Evolutionary conservation across 2,329 filamentous ascomycete genomes (phyloP).

Genomic region (Cadophora malorum): DNA sequence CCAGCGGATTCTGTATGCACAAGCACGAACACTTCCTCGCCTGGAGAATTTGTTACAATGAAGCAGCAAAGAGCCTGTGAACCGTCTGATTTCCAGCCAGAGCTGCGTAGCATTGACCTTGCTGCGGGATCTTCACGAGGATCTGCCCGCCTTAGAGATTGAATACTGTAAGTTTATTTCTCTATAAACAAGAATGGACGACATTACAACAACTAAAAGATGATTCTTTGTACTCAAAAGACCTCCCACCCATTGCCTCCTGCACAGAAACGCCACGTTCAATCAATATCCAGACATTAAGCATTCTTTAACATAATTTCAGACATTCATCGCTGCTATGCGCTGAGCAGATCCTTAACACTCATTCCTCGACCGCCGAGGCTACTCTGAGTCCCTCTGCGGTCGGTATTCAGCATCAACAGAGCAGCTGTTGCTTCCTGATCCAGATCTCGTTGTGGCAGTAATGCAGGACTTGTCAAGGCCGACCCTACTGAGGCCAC

Average conservation of each 20-base stretch:
- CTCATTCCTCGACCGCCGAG: slow-evolving; percentile 56
- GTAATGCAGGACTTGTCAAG: slow-evolving; percentile 63
- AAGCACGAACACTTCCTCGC: not conserved
- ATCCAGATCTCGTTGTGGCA: slow-evolving; percentile 62
- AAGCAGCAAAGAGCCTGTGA: slow-evolving; percentile 19
- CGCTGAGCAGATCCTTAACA: slow-evolving; percentile 60
- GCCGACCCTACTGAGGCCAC: slow-evolving; percentile 52
- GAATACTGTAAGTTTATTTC: not conserved
- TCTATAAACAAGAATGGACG: not conserved
- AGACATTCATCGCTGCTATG: slow-evolving; percentile 44
- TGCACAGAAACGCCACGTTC: not conserved
- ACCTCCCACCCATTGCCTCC: not conserved
- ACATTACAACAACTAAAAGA: not conserved
- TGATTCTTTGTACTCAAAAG: not conserved
- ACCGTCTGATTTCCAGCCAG: slow-evolving; percentile 21
- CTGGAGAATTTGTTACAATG: slow-evolving; percentile 16
- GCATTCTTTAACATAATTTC: not conserved
- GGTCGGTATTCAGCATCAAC: slow-evolving; percentile 85
- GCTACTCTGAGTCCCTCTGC: slow-evolving; percentile 48
- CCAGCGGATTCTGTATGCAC: not conserved
- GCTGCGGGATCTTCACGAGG: not conserved
- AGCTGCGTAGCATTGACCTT: not conserved
- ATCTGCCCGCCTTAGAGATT: not conserved
- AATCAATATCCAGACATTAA: not conserved
- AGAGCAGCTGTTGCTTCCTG: slow-evolving; percentile 79